Evolutionary conservation across 2,329 filamentous ascomycete genomes (phyloP).

Genomic region (Pezicula carpinea): DNA sequence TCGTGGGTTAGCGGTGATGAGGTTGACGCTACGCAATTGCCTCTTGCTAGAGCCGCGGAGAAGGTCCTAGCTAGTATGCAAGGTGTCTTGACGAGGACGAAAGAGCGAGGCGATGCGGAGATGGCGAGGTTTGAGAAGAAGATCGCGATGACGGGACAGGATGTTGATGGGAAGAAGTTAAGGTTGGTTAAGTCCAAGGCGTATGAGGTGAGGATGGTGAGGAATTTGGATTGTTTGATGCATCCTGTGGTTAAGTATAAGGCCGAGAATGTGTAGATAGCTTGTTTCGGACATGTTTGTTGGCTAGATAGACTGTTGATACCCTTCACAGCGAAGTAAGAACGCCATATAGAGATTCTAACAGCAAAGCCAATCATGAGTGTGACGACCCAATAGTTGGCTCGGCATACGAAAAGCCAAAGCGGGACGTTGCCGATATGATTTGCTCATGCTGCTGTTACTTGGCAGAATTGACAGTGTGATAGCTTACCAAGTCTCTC

Average conservation of each 20-base stretch:
- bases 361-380: background rate
- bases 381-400: background rate
- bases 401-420: too few species aligned
- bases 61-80: conserved; percentile 94
- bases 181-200: conserved; percentile 74
- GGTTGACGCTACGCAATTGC: conserved; percentile 65
- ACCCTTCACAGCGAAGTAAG: background rate
- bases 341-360: background rate
- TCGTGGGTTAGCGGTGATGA: conserved; percentile 77
- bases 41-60: conserved; percentile 77
- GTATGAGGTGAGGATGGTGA: conserved; percentile 80
- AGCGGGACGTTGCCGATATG: too few species aligned
- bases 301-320: background rate
- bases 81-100: conserved; percentile 66
- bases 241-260: conserved; percentile 61
- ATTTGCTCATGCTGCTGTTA: background rate
- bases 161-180: conserved; percentile 38
- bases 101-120: conserved; percentile 59
- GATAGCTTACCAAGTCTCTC: too few species aligned
- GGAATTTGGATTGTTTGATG: conserved; percentile 65
- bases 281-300: background rate
- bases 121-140: conserved; percentile 49
- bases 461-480: background rate
- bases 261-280: conserved; percentile 42
- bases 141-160: conserved; percentile 34